A percentile compares a stretch with the other conserved stretches of the same genome.
Conservation (phyloP, 441 rosid genomes). For the Eruca vesicaria region DNA sequence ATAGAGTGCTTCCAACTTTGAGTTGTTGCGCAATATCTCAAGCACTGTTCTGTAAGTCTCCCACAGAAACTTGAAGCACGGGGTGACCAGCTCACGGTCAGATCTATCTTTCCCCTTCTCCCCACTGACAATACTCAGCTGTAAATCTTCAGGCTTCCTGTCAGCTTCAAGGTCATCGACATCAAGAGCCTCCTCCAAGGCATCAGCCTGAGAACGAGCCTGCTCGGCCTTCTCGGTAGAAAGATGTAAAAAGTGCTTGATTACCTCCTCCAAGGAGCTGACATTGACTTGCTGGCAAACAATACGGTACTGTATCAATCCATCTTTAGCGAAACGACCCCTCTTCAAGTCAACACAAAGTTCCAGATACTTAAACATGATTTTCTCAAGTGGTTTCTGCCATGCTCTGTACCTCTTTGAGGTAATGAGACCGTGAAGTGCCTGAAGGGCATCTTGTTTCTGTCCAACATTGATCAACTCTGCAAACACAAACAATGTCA, state of each 20-base stretch:
- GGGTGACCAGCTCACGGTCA: slow-evolving; percentile 97
- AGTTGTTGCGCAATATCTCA: slow-evolving; percentile 91
- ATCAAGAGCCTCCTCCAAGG: slow-evolving; percentile 96
- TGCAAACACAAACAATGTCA: slow-evolving; percentile 37
- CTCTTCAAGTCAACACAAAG: slow-evolving; percentile 93
- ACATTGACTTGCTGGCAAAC: slow-evolving; percentile 98
- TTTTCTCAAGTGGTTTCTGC: slow-evolving; percentile 88
- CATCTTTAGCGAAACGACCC: slow-evolving; percentile 97
- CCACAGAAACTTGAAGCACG: slow-evolving; percentile 99
- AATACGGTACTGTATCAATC: slow-evolving; percentile 88
- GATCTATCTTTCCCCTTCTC: slow-evolving; percentile 99
- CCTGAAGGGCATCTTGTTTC: slow-evolving; percentile 95
- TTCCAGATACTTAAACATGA: slow-evolving; percentile 95
- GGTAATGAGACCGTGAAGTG: slow-evolving; percentile 85
- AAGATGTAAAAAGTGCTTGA: slow-evolving; percentile 92
- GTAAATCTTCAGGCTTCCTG: slow-evolving; percentile 93
- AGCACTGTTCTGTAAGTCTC: slow-evolving; percentile 99
- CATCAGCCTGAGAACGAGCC: slow-evolving; percentile 91
- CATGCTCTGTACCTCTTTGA: slow-evolving; percentile 94
- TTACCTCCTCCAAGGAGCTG: slow-evolving; percentile 95
- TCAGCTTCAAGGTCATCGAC: slow-evolving; percentile 99
- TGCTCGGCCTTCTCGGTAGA: slow-evolving; percentile 97
- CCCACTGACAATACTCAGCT: slow-evolving; percentile 98
- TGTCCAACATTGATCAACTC: slow-evolving; percentile 98
- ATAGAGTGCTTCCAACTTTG: slow-evolving; percentile 94